A percentile compares a stretch with the other conserved stretches of the same genome.
Conservation (phyloP, 768 basidiomycete genomes). For the Scleroderma citrinum region DNA sequence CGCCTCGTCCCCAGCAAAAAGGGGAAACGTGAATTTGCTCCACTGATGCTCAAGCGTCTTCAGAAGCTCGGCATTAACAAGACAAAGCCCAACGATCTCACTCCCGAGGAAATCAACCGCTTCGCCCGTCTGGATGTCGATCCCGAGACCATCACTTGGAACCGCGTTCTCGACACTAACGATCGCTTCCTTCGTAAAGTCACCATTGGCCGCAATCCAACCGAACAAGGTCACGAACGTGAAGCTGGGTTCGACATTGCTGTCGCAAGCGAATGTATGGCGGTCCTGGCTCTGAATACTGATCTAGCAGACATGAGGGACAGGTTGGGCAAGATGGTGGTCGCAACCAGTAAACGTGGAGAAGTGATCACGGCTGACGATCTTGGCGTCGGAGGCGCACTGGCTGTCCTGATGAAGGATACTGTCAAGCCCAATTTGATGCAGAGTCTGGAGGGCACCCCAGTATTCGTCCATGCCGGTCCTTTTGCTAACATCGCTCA, state of each 20-base stretch:
- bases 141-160: constrained; percentile 90
- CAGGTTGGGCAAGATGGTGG: constrained; percentile 93
- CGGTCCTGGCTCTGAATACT: constrained; percentile 88
- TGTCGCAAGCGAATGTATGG: constrained; percentile 98
- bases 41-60: constrained; percentile 93
- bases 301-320: constrained; percentile 87
- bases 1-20: constrained; percentile 92
- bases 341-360: constrained; percentile 87
- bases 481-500: constrained; percentile 99
- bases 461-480: constrained; percentile 97
- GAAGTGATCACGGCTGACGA: constrained; percentile 95
- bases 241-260: constrained; percentile 94
- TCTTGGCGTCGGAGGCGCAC: constrained; percentile 89
- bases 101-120: constrained; percentile 82
- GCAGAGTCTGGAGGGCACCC: constrained; percentile 98
- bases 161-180: constrained; percentile 94
- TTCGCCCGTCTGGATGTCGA: constrained; percentile 94
- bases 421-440: constrained; percentile 99
- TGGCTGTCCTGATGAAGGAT: constrained; percentile 97
- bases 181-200: constrained; percentile 95
- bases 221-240: constrained; percentile 86
- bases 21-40: constrained; percentile 90
- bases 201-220: constrained; percentile 83
- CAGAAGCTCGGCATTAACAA: constrained; percentile 94
- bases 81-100: constrained; percentile 86